phyloP scores from a whole-genome alignment of 352 stramenopile genomes.

The Globisporangium acanthophoron region DNA sequence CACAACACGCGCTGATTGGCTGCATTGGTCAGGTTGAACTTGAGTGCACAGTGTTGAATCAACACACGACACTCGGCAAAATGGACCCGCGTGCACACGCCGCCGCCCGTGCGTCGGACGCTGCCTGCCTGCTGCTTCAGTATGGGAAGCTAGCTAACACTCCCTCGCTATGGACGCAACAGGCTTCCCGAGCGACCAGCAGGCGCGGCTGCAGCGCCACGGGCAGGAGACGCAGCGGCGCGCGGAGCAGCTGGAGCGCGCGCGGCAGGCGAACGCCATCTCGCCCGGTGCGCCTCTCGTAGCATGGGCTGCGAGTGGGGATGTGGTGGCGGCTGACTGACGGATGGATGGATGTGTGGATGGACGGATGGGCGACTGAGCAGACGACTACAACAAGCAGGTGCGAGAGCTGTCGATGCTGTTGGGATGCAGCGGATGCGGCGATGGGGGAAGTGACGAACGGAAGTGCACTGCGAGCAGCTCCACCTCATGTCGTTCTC shows the following conservation, averaged over 20 bases:
- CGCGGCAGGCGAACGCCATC: slow-evolving; percentile 37
- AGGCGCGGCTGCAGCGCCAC: slow-evolving; percentile 19
- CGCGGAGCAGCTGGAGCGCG: slow-evolving; percentile 32
- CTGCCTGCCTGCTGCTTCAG: no score
- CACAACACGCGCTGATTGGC: not conserved
- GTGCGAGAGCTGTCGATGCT: slow-evolving; percentile 7
- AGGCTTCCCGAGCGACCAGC: slow-evolving; percentile 12
- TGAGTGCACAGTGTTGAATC: slow-evolving; percentile 11
- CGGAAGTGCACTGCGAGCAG: slow-evolving; percentile 6
- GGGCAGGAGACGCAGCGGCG: slow-evolving; percentile 28
- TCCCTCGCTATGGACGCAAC: not conserved
- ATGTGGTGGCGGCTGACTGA: not conserved
- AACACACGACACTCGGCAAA: slow-evolving; percentile 4
- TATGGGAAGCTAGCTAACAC: no score
- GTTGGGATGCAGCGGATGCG: not conserved
- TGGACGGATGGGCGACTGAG: not conserved
- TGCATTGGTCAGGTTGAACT: slow-evolving; percentile 9
- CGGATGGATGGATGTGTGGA: slow-evolving; percentile 1
- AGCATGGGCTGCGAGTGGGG: not conserved
- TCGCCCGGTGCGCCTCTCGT: slow-evolving; percentile 18
- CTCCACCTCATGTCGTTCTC: slow-evolving; percentile 46
- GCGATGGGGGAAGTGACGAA: not conserved
- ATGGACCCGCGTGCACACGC: slow-evolving; percentile 10
- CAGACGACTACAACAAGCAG: slow-evolving; percentile 49
- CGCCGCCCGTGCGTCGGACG: not conserved